Evolutionary conservation across 495 filamentous ascomycete species (phyloP), one percentile per base, ranked within the genome.

Genomic region (Astrothelium macrocarpum): DNA sequence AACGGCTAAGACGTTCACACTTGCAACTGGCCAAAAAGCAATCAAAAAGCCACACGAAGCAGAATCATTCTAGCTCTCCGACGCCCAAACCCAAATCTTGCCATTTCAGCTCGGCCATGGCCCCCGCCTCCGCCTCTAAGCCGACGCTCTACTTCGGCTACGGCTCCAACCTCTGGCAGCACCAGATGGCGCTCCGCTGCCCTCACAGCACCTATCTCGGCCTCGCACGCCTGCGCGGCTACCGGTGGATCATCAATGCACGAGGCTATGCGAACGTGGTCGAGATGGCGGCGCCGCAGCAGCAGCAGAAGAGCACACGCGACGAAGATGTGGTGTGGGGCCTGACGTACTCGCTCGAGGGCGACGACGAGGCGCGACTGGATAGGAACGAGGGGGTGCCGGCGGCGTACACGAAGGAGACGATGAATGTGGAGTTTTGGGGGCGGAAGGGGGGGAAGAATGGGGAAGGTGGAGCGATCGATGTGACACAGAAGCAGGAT

Each of bases 191-290:
- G 11, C 62, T 71, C 26, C 84, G 88, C 65, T 91, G 87, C 69
- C 80, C 78, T 1, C 68, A 76, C 2, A 80, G 81, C 62, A 67
- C 36, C 28, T 81, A 80, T 64, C 63, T 77, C 23, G 81, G 81
- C 23, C 70, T 78, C 1, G 82, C 74, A 5, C 67, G 77, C 0
- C 77, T 90, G 1, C 69, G 74, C 1, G 68, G 71, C 23, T 88
- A 83, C 76, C 74, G 77, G 60, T 90, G 86, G 85, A 76, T 87
- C 14, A 89, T 90, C 74, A 86, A 85, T 65, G 69, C 78, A 43
- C 70, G 82, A 7, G 87, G 87, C 4, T 90, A 89, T 69, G 88
- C 88, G 9, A 90, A 90, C 60, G 79, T 90, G 12, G 72, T 88
- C 11, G 75, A 71, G 59, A 62, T 63, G 23, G 20, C 12, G 3